Percentiles rank a stretch among this genome's conserved stretches.
Evolutionary conservation across 1,139 yeast genomes (phyloP).

Genomic region (Yamadazyma epiphylla): DNA sequence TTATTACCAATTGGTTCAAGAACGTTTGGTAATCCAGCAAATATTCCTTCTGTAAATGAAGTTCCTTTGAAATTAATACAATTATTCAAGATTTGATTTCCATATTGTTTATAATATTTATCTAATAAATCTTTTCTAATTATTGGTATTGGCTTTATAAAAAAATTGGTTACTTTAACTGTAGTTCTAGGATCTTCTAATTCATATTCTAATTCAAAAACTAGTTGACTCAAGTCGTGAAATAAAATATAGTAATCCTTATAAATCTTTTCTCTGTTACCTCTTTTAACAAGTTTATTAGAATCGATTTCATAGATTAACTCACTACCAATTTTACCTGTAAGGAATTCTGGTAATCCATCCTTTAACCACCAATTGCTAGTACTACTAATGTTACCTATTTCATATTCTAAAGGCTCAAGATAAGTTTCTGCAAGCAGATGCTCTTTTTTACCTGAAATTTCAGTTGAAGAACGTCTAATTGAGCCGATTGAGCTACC

Average conservation of each 20-base stretch:
- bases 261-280: conserved; percentile 45
- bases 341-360: conserved; percentile 56
- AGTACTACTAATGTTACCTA: conserved; percentile 28
- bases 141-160: conserved; percentile 43
- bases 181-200: conserved; percentile 52
- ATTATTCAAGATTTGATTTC: conserved; percentile 20
- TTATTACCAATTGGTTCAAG: conserved; percentile 62
- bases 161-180: conserved; percentile 41
- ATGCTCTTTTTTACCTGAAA: conserved; percentile 14
- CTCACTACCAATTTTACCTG: conserved; percentile 42
- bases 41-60: conserved; percentile 20
- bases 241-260: conserved; percentile 73
- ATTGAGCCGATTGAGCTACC: conserved; percentile 21
- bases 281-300: conserved; percentile 52
- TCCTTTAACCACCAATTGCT: conserved; percentile 65
- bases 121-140: conserved; percentile 49
- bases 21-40: conserved; percentile 17
- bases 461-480: conserved; percentile 15
- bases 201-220: conserved; percentile 56
- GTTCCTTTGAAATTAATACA: conserved; percentile 9
- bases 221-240: conserved; percentile 68
- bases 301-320: conserved; percentile 66
- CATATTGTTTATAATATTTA: conserved; percentile 45
- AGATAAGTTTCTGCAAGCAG: conserved; percentile 28
- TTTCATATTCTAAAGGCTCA: conserved; percentile 27